Evolutionary conservation across 225 moss, liverwort and hornwort species (phyloP).

Genomic region (Lunularia cruciata): DNA sequence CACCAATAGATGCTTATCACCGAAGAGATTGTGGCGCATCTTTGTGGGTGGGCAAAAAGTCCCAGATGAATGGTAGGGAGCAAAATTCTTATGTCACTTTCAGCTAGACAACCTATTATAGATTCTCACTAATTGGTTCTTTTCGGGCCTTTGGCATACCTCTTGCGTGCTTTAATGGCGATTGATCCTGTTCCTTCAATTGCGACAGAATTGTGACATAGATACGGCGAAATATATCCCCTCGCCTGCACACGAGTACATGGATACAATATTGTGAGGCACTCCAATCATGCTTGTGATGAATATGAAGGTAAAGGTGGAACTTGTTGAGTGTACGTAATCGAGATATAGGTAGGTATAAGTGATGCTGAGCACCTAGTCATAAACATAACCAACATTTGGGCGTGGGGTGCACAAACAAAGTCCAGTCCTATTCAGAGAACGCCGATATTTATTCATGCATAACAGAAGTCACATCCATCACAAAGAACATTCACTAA

Average conservation of each 20-base stretch:
- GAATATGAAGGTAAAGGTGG: not conserved
- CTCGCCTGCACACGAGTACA: constrained; percentile 54
- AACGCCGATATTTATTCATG: no score
- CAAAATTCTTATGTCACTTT: no score
- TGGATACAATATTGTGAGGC: no score
- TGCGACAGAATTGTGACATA: constrained; percentile 59
- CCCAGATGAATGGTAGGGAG: no score
- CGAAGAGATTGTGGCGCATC: no score
- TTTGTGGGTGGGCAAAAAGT: no score
- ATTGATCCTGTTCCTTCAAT: constrained; percentile 85
- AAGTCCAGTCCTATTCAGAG: no score
- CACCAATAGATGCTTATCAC: no score
- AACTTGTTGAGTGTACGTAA: not conserved
- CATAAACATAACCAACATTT: no score
- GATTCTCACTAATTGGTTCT: no score
- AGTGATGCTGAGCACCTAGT: not conserved
- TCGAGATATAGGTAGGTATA: not conserved
- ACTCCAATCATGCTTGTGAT: not conserved
- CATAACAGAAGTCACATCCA: not conserved
- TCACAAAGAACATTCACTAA: not conserved
- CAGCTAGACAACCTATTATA: no score
- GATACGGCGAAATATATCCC: constrained; percentile 72
- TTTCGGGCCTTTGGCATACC: constrained; percentile 20
- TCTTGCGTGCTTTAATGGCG: constrained; percentile 53
- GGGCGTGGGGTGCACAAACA: no score